These are phyloP conservation scores for Microstroma glucosiphilum DNA, from an alignment of 1,284 basidiomycete species.

Conservation along the genomic window DNA sequence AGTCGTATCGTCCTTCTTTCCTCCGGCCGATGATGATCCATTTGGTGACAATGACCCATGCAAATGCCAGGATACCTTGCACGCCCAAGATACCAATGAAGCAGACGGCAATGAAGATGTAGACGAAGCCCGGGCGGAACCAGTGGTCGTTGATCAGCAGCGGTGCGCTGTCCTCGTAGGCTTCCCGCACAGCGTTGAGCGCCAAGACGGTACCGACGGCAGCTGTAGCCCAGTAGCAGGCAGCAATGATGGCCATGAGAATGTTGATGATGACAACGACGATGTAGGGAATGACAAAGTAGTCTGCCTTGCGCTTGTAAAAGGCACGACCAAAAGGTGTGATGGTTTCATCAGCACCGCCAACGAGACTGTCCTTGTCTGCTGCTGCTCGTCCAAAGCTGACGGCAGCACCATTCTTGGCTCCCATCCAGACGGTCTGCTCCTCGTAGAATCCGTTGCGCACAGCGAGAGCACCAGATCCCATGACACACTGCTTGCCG, in stretches of 20 bases:
- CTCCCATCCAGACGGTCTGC: slow-evolving; percentile 50
- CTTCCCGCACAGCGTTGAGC: slow-evolving; percentile 38
- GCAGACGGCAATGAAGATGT: slow-evolving; percentile 39
- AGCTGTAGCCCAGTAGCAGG: slow-evolving; percentile 47
- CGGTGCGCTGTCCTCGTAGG: slow-evolving; percentile 25
- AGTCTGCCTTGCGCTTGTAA: slow-evolving; percentile 50
- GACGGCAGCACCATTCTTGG: slow-evolving; percentile 50
- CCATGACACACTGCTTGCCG: slow-evolving; percentile 49
- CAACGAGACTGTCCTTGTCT: slow-evolving; percentile 23
- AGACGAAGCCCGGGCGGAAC: slow-evolving; percentile 47
- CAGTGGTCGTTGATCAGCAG: slow-evolving; percentile 47
- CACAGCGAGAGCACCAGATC: slow-evolving; percentile 46
- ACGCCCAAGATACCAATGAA: slow-evolving; percentile 43
- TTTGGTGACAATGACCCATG: slow-evolving; percentile 46
- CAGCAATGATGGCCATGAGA: slow-evolving; percentile 40
- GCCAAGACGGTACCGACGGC: slow-evolving; percentile 45
- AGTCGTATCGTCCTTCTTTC: slow-evolving; percentile 50
- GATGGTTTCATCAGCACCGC: slow-evolving; percentile 41
- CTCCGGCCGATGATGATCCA: slow-evolving; percentile 48
- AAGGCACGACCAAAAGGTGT: slow-evolving; percentile 50
- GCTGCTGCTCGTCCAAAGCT: slow-evolving; percentile 43
- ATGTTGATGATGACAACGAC: slow-evolving; percentile 48
- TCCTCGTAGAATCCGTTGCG: slow-evolving; percentile 50
- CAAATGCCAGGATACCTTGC: slow-evolving; percentile 40
- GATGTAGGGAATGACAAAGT: slow-evolving; percentile 49